phyloP scores from a whole-genome alignment of 1,139 yeast genomes.

The Candida buenavistaensis region DNA sequence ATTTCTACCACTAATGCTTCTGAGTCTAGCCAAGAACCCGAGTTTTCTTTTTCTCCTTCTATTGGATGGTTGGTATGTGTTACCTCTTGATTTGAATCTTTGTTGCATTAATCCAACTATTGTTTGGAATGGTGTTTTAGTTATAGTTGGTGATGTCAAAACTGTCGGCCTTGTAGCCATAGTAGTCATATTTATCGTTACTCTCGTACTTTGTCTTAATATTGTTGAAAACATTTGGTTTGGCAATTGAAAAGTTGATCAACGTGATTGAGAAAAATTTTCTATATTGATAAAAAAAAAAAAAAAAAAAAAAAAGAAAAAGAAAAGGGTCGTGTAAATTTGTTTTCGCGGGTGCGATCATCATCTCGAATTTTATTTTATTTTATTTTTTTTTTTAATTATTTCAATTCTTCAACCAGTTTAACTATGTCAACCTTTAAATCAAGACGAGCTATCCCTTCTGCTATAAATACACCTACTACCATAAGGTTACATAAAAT shows the following conservation, averaged over 20 bases:
- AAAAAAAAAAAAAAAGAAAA: too few species aligned
- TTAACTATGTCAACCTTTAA: constrained; percentile 28
- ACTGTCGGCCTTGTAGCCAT: constrained; percentile 7
- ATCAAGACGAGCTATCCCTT: constrained; percentile 41
- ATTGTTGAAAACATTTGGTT: constrained; percentile 13
- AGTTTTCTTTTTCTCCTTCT: constrained; percentile 85
- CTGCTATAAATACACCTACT: constrained; percentile 52
- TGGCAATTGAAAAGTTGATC: too few species aligned
- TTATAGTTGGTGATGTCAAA: constrained; percentile 2
- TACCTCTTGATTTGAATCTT: constrained; percentile 89
- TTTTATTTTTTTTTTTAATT: constrained; percentile 1
- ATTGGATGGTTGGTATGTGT: constrained; percentile 92
- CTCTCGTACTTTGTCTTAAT: constrained; percentile 11
- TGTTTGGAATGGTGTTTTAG: constrained; percentile 21
- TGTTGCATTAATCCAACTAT: constrained; percentile 45
- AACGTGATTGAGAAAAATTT: neutral
- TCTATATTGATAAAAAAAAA: neutral
- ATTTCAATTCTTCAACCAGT: neutral
- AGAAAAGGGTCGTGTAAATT: neutral
- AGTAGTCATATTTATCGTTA: constrained; percentile 5
- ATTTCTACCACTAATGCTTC: constrained; percentile 76
- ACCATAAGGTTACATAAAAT: constrained; percentile 37
- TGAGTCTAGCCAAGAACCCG: constrained; percentile 89
- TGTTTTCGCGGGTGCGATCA: too few species aligned
- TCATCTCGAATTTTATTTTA: neutral